These are phyloP conservation scores for Bolboschoenus planiculmis DNA, from an alignment of 176 grass and related monocot species.

Conservation along the genomic window DNA sequence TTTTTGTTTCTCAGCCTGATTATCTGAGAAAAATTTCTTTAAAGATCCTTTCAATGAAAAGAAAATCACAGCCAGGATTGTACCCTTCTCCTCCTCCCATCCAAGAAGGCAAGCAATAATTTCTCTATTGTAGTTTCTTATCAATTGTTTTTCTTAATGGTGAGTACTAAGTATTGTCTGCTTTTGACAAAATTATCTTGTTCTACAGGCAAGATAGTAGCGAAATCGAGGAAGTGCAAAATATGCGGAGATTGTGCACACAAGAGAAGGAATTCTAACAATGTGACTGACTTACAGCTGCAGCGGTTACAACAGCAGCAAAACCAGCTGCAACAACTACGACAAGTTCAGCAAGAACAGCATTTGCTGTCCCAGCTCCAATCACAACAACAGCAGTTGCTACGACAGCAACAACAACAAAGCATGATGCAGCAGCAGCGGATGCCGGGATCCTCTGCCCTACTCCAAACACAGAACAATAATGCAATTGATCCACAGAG, in stretches of 20 bases:
- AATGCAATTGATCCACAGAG: conserved; percentile 30
- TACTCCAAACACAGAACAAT: conserved; percentile 57
- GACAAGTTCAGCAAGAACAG: conserved; percentile 58
- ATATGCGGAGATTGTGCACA: background rate
- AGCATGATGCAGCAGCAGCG: conserved; percentile 41
- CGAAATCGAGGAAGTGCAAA: conserved; percentile 8
- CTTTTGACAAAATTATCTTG: background rate
- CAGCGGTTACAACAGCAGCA: conserved; percentile 64
- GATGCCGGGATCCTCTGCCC: conserved; percentile 49
- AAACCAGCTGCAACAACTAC: conserved; percentile 39
- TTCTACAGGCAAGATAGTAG: background rate
- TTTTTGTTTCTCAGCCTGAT: conserved; percentile 48
- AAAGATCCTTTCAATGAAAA: conserved; percentile 67
- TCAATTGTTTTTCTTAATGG: background rate
- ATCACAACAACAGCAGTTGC: conserved; percentile 63
- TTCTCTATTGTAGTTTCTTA: background rate
- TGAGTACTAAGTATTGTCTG: background rate
- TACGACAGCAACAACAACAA: conserved; percentile 42
- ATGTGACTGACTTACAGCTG: conserved; percentile 58
- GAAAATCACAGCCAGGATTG: background rate
- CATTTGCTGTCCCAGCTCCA: conserved; percentile 51
- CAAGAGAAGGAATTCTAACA: conserved; percentile 31
- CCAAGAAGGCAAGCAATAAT: conserved; percentile 7
- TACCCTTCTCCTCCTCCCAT: background rate
- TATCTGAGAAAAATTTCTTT: conserved; percentile 87